These are phyloP conservation scores for Stylosanthes scabra DNA, from an alignment of 331 rosid genomes.

Conservation along the genomic window DNA sequence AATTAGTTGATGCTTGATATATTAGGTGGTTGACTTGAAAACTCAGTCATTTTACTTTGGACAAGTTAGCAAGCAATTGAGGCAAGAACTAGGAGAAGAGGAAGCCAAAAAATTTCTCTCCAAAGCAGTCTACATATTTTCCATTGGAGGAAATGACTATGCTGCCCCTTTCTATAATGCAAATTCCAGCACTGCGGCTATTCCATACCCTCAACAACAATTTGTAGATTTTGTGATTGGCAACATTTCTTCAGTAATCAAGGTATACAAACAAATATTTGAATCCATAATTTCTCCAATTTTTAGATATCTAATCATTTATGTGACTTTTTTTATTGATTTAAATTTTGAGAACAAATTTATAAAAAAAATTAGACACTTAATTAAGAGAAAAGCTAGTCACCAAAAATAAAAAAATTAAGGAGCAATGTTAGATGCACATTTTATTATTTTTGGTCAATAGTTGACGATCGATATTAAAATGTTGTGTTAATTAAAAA, in stretches of 20 bases:
- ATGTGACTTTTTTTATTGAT: too few relatives aligned
- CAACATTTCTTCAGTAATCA: slow-evolving; percentile 43
- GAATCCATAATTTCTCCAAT: not conserved
- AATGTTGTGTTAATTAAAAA: too few relatives aligned
- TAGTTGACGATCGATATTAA: too few relatives aligned
- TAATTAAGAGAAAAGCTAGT: too few relatives aligned
- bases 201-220: slow-evolving; percentile 34
- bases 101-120: slow-evolving; percentile 40
- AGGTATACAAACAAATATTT: slow-evolving; percentile 37
- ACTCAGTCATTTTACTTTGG: slow-evolving; percentile 48
- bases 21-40: slow-evolving; percentile 35
- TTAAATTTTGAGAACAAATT: too few relatives aligned
- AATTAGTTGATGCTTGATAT: not conserved
- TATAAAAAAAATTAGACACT: too few relatives aligned
- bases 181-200: slow-evolving; percentile 12
- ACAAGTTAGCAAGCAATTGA: slow-evolving; percentile 38
- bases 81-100: slow-evolving; percentile 40
- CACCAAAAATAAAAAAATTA: too few relatives aligned
- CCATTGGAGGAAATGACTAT: slow-evolving; percentile 60
- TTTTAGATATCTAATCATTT: too few relatives aligned
- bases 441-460: too few relatives aligned
- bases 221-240: slow-evolving; percentile 51
- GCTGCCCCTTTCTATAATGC: not conserved
- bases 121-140: slow-evolving; percentile 50
- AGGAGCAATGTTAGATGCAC: too few relatives aligned